These are phyloP conservation scores for Epichloe baconii DNA, from an alignment of 2,329 filamentous ascomycete species.

Conservation along the genomic window DNA sequence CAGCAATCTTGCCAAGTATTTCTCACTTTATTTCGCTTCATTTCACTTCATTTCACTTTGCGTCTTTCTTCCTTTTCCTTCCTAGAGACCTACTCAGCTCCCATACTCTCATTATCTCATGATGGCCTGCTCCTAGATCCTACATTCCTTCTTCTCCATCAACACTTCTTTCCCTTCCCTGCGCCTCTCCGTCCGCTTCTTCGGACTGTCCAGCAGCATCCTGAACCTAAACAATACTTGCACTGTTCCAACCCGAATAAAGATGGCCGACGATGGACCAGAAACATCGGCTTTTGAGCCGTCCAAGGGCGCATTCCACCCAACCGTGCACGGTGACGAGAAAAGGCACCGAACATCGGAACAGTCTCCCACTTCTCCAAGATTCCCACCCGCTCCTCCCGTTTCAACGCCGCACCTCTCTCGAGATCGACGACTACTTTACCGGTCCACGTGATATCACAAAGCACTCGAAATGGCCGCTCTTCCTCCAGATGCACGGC, in stretches of 20 bases:
- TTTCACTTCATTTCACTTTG: background rate
- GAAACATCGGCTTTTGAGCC: background rate
- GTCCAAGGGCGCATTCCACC: background rate
- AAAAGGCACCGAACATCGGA: background rate
- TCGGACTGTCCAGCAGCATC: slow-evolving; percentile 9
- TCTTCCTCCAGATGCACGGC: slow-evolving; percentile 63
- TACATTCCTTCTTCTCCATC: background rate
- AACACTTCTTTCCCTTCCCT: background rate
- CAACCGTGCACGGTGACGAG: background rate
- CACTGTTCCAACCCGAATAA: background rate
- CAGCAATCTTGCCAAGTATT: background rate
- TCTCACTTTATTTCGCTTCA: background rate
- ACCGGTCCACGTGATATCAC: slow-evolving; percentile 55
- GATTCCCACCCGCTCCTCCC: background rate
- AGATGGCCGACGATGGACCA: slow-evolving; percentile 1
- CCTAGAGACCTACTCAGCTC: too few species aligned
- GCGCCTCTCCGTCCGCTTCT: background rate
- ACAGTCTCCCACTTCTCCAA: slow-evolving; percentile 1
- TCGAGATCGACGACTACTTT: slow-evolving; percentile 49
- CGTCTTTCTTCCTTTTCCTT: background rate
- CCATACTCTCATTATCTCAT: background rate
- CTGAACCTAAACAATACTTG: background rate
- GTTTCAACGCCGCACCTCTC: slow-evolving; percentile 19
- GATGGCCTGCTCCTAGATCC: background rate
- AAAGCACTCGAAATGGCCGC: slow-evolving; percentile 64